A percentile compares a stretch with the other conserved stretches of the same genome.
phyloP scores from a whole-genome alignment of 2,329 filamentous ascomycete species.

The Alternaria burnsii region DNA sequence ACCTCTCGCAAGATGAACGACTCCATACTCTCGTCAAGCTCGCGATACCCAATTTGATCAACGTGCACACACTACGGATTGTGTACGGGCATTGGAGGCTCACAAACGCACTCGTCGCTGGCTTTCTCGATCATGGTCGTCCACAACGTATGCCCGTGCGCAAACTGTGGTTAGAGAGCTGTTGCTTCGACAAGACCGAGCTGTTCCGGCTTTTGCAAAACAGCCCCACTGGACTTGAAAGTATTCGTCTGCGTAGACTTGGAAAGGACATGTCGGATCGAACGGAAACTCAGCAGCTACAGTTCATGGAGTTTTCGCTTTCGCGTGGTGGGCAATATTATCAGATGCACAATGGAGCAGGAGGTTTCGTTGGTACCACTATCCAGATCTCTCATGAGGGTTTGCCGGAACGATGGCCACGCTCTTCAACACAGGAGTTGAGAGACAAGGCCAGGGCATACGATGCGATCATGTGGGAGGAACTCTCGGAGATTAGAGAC shows the following conservation, averaged over 20 bases:
- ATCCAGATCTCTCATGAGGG: conserved; percentile 30
- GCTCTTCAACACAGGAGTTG: conserved; percentile 21
- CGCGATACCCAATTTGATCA: conserved; percentile 53
- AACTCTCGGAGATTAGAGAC: conserved; percentile 33
- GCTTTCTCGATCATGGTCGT: conserved; percentile 49
- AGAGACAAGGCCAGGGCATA: conserved; percentile 27
- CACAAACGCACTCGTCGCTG: conserved; percentile 51
- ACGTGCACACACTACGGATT: conserved; percentile 56
- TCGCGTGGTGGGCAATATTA: conserved; percentile 40
- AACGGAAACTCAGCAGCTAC: conserved; percentile 25
- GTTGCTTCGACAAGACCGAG: conserved; percentile 40
- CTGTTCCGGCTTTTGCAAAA: conserved; percentile 25
- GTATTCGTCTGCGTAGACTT: conserved; percentile 53
- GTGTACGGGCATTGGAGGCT: conserved; percentile 56
- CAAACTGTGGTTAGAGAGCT: conserved; percentile 58
- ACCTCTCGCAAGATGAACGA: conserved; percentile 52
- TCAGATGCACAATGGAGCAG: conserved; percentile 43
- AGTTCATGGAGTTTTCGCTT: conserved; percentile 35
- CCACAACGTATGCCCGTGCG: conserved; percentile 43
- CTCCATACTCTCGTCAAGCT: conserved; percentile 51
- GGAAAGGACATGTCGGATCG: conserved; percentile 36
- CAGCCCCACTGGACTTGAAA: conserved; percentile 49
- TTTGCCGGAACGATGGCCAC: conserved; percentile 10
- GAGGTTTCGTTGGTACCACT: conserved; percentile 42
- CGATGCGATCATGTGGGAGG: conserved; percentile 39